Evolutionary conservation across 371 early-diverging fungal species (phyloP).

Genomic region (Dipsacomyces acuminosporus): DNA sequence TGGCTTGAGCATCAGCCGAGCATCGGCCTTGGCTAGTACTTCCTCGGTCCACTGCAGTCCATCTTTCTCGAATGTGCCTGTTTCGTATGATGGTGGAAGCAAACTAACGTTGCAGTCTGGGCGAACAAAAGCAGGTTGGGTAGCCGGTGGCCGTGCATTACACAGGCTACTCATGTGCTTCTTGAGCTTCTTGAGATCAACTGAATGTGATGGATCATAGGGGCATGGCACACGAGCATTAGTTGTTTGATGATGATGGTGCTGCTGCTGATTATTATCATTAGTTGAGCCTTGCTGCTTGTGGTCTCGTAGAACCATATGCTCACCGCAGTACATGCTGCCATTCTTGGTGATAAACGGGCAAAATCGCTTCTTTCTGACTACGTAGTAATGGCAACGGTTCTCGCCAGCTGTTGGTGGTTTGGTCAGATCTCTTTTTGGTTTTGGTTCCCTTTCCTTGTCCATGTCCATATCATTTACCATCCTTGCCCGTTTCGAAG

Average conservation of each 20-base stretch:
- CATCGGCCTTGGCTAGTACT: constrained; percentile 10
- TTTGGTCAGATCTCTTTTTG: constrained; percentile 2
- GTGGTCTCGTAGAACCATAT: constrained; percentile 45
- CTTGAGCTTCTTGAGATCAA: constrained; percentile 60
- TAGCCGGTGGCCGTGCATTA: constrained; percentile 60
- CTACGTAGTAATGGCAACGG: constrained; percentile 27
- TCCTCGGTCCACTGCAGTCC: constrained; percentile 11
- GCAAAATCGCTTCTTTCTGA: constrained; percentile 54
- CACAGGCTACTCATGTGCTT: constrained; percentile 62
- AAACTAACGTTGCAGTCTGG: constrained; percentile 57
- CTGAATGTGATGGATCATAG: constrained; percentile 71
- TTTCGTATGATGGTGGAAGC: constrained; percentile 41
- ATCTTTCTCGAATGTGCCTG: neutral
- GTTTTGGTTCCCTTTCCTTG: neutral
- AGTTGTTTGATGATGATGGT: too few species aligned
- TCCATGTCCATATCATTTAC: too few species aligned
- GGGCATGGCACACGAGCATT: constrained; percentile 70
- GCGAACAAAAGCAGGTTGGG: constrained; percentile 48
- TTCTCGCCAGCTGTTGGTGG: constrained; percentile 2
- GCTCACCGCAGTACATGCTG: constrained; percentile 72
- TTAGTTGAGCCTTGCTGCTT: too few species aligned
- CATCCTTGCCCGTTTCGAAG: too few species aligned
- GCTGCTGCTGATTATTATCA: neutral
- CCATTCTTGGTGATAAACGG: constrained; percentile 55
- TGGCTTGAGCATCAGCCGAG: constrained; percentile 24